Conservation (phyloP, 257 asterid species). For the Solanum sitiens region DNA sequence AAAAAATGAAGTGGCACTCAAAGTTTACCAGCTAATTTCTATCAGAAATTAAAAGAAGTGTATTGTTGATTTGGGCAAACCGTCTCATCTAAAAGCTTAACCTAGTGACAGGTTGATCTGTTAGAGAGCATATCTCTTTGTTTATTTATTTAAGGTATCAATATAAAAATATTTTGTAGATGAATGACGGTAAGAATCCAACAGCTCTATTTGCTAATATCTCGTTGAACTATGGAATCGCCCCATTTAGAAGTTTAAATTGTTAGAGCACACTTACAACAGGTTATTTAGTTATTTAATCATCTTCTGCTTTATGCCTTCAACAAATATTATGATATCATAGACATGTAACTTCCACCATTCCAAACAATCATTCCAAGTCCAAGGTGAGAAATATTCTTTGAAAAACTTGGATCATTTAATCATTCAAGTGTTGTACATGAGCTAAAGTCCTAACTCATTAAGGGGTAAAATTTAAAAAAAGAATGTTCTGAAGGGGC, state of each 20-base stretch:
- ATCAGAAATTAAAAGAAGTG: neutral
- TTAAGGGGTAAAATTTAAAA: neutral
- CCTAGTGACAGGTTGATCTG: neutral
- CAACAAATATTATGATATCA: neutral
- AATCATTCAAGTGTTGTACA: neutral
- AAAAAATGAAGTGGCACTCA: slow-evolving; percentile 8
- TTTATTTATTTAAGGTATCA: neutral
- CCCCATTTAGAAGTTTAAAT: neutral
- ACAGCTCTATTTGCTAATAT: neutral
- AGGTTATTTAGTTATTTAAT: neutral
- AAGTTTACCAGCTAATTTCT: slow-evolving; percentile 2
- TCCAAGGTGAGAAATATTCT: neutral
- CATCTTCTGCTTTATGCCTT: neutral
- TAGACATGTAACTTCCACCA: neutral
- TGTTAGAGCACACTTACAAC: neutral
- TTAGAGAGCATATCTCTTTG: neutral
- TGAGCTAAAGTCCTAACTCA: neutral
- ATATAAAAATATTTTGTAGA: neutral
- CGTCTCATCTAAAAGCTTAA: neutral
- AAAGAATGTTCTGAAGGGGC: neutral
- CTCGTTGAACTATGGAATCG: neutral
- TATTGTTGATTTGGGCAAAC: neutral
- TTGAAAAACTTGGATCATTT: neutral
- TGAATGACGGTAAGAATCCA: neutral
- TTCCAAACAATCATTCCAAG: neutral